Base-by-base conservation (phyloP, 495 filamentous ascomycete genomes). In the Xylaria acuta region DNA sequence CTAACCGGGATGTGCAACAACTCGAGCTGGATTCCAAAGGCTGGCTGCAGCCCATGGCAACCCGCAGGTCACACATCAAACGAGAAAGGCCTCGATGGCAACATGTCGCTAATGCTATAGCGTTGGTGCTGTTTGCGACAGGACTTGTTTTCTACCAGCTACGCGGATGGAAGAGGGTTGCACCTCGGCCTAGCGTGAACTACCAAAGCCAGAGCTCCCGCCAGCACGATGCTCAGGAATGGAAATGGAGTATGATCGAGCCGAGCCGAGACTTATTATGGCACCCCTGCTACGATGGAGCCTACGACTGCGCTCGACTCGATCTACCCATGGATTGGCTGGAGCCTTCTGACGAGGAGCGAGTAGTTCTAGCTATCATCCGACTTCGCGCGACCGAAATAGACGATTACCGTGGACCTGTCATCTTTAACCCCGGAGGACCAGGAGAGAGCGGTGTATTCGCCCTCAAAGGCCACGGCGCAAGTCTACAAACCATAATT, bases 351-450 rank as follows among this genome's bases (percentile, higher is more conserved):
- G 77, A 83, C 25, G 54, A 76, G 2, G 70, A 76, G 14, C 78
- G 79, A 27, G 85, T 83, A 18, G 69, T 79, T 4, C 72, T 88
- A 3, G 86, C 85, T 12, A 65, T 87, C 14, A 80, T 84, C 16
- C 81, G 84, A 32, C 80, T 84, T n/a, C 83, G 81, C 51, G 85
- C 86, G 7, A 75, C 79, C 5, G 76, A 83, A 43, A 70, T 56
- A 3, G 71, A 79, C 45, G 72, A 78, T 32, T 82, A 83, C 40
- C 78, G 78, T n/a, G 86, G 86, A 4, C 82, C 86, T 0, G 76
- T 88, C 11, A 78, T 88, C 60, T 83, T 88, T 71, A 88, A 88
- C 73, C 86, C 86, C 22, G 84, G 86, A 30, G 86, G 86, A 6
- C 86, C 86, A 0, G 86, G 86, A 7, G 86, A 84, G 0, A 83